These are phyloP conservation scores for Suhomyces sp. DNA, from an alignment of 805 yeast species.

Conservation along the genomic window DNA sequence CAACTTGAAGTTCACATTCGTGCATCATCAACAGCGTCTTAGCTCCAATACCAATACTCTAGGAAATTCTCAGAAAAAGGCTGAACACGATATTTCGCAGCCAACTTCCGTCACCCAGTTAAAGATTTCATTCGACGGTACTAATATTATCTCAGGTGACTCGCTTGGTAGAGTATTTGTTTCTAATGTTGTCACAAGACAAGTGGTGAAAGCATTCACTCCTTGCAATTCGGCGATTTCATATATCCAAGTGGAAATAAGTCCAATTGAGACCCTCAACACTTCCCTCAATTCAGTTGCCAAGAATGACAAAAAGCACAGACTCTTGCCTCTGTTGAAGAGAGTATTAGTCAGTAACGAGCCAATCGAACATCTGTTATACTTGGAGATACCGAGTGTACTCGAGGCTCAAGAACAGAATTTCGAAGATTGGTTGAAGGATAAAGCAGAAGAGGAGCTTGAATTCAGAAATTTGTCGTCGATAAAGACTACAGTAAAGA, in stretches of 20 bases:
- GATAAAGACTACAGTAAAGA: constrained; percentile 39
- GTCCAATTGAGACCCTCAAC: constrained; percentile 21
- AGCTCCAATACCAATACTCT: constrained; percentile 1
- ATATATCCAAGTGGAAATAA: constrained; percentile 21
- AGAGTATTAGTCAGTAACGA: constrained; percentile 50
- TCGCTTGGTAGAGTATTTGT: constrained; percentile 62
- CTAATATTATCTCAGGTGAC: constrained; percentile 72
- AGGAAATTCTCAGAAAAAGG: background rate
- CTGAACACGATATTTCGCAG: background rate
- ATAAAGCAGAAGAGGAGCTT: constrained; percentile 51
- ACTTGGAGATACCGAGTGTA: constrained; percentile 29
- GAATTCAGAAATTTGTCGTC: constrained; percentile 46
- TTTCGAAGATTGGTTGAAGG: constrained; percentile 49
- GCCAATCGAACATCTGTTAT: constrained; percentile 45
- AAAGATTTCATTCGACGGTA: constrained; percentile 70
- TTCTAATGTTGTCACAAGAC: constrained; percentile 70
- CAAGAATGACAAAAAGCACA: constrained; percentile 34
- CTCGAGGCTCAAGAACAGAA: constrained; percentile 22
- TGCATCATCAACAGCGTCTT: constrained; percentile 42
- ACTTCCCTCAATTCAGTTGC: constrained; percentile 13
- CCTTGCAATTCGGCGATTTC: constrained; percentile 39
- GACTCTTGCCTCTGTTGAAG: constrained; percentile 63
- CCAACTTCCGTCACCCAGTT: constrained; percentile 49
- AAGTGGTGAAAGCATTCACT: constrained; percentile 57
- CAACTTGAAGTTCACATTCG: constrained; percentile 50